phyloP scores from a whole-genome alignment of 2,329 filamentous ascomycete species.

The Fusarium sp. region DNA sequence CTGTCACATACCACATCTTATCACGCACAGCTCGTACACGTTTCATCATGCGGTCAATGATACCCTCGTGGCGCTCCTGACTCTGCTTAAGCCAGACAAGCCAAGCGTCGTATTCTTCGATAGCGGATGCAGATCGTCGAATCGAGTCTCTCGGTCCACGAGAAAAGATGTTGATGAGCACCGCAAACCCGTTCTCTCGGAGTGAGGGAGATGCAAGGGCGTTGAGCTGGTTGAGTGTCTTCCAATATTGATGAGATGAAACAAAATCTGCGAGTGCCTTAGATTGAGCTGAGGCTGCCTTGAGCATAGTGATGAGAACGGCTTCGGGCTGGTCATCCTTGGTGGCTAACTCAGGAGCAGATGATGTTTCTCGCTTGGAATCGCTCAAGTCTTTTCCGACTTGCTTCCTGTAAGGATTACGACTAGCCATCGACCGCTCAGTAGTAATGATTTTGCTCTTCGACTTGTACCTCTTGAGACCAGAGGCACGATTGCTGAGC shows the following conservation, averaged over 20 bases:
- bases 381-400: conserved; percentile 29
- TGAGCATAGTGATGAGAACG: conserved; percentile 79
- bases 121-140: conserved; percentile 77
- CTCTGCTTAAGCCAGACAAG: conserved; percentile 87
- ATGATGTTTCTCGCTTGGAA: conserved; percentile 15
- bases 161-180: conserved; percentile 81
- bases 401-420: conserved; percentile 70
- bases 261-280: conserved; percentile 86
- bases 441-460: conserved; percentile 71
- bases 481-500: conserved; percentile 79
- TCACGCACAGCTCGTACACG: conserved; percentile 83
- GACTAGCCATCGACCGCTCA: conserved; percentile 67
- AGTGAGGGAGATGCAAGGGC: conserved; percentile 73
- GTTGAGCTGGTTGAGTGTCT: conserved; percentile 81
- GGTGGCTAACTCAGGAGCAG: conserved; percentile 25
- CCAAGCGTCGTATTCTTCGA: conserved; percentile 86
- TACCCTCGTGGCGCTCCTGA: conserved; percentile 81
- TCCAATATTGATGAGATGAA: conserved; percentile 87
- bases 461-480: conserved; percentile 71
- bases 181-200: conserved; percentile 77
- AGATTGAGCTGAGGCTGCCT: conserved; percentile 82
- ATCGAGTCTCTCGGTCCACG: conserved; percentile 79
- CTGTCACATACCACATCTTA: conserved; percentile 99
- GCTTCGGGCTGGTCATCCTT: conserved; percentile 62
- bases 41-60: conserved; percentile 81